Conservation (phyloP, 441 rosid species). For the Raphanus hybrid region DNA sequence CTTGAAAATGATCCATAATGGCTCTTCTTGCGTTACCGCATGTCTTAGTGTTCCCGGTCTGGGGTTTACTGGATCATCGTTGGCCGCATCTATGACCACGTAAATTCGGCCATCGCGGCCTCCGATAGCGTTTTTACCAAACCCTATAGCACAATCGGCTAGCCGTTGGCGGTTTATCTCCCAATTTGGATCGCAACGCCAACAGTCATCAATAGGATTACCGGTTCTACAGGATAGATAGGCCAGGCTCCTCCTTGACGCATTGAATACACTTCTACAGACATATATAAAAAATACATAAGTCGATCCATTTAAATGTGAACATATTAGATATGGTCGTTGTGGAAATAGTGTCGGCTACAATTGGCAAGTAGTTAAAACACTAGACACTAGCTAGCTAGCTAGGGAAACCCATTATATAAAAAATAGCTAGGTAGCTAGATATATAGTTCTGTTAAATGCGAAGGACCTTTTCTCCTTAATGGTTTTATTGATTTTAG, state of each 20-base stretch:
- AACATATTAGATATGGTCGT: slow-evolving; percentile 3
- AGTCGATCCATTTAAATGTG: background rate
- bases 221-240: slow-evolving; percentile 52
- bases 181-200: slow-evolving; percentile 68
- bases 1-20: slow-evolving; percentile 67
- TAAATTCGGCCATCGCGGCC: too few relatives aligned
- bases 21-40: slow-evolving; percentile 24
- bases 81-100: too few relatives aligned
- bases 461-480: background rate
- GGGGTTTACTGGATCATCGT: too few relatives aligned
- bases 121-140: too few relatives aligned
- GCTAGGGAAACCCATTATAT: background rate
- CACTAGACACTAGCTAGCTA: background rate
- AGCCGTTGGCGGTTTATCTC: slow-evolving; percentile 51
- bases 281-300: background rate
- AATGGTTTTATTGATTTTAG: background rate
- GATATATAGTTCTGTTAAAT: background rate
- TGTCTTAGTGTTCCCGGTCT: too few relatives aligned
- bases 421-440: background rate
- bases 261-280: slow-evolving; percentile 53
- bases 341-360: background rate
- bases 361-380: background rate
- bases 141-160: slow-evolving; percentile 52
- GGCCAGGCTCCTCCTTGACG: slow-evolving; percentile 54
- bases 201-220: slow-evolving; percentile 67